Base-by-base conservation (phyloP, 2,329 filamentous ascomycete species). In the Sporothrix sp. region DNA sequence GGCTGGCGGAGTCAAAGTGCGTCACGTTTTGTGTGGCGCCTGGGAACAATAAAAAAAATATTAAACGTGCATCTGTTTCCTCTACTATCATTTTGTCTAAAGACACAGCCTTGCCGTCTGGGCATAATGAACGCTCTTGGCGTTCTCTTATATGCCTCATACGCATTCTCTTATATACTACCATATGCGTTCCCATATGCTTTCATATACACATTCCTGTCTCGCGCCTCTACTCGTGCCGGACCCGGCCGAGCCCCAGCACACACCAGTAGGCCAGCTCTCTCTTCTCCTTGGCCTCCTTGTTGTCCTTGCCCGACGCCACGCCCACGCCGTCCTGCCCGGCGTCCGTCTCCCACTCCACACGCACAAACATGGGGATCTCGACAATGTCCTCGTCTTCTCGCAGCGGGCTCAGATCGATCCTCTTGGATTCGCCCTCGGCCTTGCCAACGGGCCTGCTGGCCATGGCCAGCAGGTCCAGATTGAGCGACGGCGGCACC, bases 221-320 rank as follows among this genome's bases (percentile, higher is more conserved):
- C 13, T 30, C 7, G 11, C 18, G 16, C 8, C 35, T 39, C 25
- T n/a, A 37, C n/a, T 40, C 35, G 20, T 73, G 71, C 57, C 70
- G 78, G 61, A 97, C 93, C 60, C 82, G 82, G 9, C 93, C 93
- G 52, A 94, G 78, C 3, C 91, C 91, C 32, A 97, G 72, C 18
- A 95, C 89, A 69, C 87, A 89, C 93, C 93, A 98, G 68, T 95
- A 97, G 50, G 89, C 89, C 66, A 97, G 70, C 64, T 97, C 93
- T 61, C 85, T 79, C 71, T 82, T 91, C 67, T 91, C 86, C 65
- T 76, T 83, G 43, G 72, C 78, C 39, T 78, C 80, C 64, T 75
- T 82, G 10, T 10, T 28, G 58, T 76, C 78, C 62, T 66, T 74
- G 32, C 67, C 66, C 2, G 68, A 60, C 8, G 70, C 68, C 3